A percentile compares a stretch with the other conserved stretches of the same genome.
Conservation (phyloP, 108 stramenopile genomes). For the Schizochytrium sp. region DNA sequence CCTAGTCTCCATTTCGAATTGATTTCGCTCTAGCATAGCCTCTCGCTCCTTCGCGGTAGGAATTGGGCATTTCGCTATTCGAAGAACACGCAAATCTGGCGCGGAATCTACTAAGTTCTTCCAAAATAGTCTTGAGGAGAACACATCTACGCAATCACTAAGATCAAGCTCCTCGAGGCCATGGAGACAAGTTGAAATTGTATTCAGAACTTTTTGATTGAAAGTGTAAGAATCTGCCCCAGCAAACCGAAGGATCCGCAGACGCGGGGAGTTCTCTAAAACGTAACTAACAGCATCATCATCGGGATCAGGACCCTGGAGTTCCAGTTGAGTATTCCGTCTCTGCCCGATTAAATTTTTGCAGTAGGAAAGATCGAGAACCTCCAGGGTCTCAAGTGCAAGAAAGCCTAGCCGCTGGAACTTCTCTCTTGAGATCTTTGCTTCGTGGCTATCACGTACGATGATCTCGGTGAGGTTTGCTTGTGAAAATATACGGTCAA, state of each 20-base stretch:
- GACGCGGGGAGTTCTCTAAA: not conserved
- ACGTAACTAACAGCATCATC: conserved; percentile 19
- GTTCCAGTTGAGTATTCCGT: not conserved
- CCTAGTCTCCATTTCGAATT: conserved; percentile 7
- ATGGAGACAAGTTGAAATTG: not conserved
- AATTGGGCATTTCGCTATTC: not conserved
- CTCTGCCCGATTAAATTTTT: conserved; percentile 29
- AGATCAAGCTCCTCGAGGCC: not conserved
- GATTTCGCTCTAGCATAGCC: not conserved
- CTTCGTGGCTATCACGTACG: conserved; percentile 19
- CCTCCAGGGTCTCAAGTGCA: conserved; percentile 1
- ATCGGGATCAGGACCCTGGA: not conserved
- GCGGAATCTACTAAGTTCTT: not conserved
- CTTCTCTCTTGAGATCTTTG: not conserved
- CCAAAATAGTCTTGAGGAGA: not conserved
- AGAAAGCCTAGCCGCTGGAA: not conserved
- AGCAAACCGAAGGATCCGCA: not conserved
- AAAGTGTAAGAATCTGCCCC: conserved; percentile 1
- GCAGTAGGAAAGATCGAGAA: conserved; percentile 44
- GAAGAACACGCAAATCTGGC: not conserved
- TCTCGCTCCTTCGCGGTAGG: not conserved
- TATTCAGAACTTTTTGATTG: not conserved
- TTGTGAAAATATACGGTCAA: not conserved
- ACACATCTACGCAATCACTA: not conserved
- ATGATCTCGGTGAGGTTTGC: not conserved